These are phyloP conservation scores for Xylaria curta DNA, from an alignment of 495 filamentous ascomycete genomes.

Conservation along the genomic window DNA sequence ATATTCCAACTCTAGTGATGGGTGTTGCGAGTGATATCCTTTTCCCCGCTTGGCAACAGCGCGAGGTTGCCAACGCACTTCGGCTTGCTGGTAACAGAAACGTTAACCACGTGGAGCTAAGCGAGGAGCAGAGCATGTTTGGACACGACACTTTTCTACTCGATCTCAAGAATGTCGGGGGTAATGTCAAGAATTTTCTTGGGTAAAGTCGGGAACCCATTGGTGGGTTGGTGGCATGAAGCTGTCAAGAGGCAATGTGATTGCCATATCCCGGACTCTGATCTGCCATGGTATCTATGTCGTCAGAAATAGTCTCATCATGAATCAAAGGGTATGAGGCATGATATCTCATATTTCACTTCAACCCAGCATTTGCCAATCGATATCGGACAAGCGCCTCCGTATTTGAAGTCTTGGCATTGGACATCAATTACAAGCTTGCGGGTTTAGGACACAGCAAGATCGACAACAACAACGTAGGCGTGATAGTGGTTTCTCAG, in stretches of 20 bases:
- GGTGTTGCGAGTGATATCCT: constrained; percentile 96
- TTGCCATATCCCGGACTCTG: background rate
- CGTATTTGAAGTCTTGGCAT: background rate
- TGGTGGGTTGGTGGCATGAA: background rate
- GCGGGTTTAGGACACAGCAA: background rate
- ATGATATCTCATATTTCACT: background rate
- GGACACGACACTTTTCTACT: constrained; percentile 97
- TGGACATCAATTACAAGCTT: background rate
- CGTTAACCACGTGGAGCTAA: constrained; percentile 88
- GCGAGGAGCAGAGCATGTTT: constrained; percentile 89
- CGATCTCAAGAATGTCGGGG: constrained; percentile 90
- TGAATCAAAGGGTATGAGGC: background rate
- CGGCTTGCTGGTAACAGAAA: constrained; percentile 73
- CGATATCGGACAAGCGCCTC: background rate
- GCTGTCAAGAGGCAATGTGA: background rate
- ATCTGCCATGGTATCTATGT: background rate
- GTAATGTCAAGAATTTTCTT: constrained; percentile 79
- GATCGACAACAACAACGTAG: background rate
- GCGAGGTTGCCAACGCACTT: constrained; percentile 88
- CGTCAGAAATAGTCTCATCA: background rate
- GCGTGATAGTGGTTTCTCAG: too few relatives aligned
- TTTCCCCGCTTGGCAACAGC: constrained; percentile 98
- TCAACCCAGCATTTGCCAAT: background rate
- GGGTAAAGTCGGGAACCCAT: constrained; percentile 42
- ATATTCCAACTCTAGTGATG: constrained; percentile 84